Conservation (phyloP, 192 early-diverging fungal genomes). For the Backusella tarrabulga region DNA sequence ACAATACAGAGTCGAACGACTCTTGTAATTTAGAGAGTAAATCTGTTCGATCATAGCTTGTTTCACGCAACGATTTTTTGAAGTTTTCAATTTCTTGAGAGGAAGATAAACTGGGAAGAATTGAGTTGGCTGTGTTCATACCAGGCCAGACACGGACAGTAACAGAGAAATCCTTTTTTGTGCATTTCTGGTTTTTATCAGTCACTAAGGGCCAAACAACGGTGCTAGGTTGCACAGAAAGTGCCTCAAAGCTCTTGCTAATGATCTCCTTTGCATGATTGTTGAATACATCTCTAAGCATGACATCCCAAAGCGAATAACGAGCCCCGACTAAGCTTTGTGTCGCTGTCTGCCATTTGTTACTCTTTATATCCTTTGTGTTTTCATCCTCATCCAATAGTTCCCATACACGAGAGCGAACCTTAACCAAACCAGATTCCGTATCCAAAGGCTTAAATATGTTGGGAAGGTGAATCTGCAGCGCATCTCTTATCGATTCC, state of each 20-base stretch:
- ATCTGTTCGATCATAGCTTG: conserved; percentile 9
- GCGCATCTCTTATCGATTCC: conserved; percentile 26
- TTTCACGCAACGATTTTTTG: conserved; percentile 16
- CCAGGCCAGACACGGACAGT: conserved; percentile 28
- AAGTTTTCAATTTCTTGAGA: conserved; percentile 24
- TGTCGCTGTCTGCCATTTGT: neutral
- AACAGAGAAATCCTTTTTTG: conserved; percentile 8
- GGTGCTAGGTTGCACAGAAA: conserved; percentile 42
- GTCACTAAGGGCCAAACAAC: conserved; percentile 33
- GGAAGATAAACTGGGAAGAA: conserved; percentile 17
- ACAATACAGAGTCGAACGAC: conserved; percentile 19
- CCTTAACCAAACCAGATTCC: neutral
- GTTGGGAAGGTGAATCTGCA: conserved; percentile 5
- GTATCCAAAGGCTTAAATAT: neutral
- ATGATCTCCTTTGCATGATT: conserved; percentile 42
- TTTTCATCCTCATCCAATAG: neutral
- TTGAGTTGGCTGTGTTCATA: neutral
- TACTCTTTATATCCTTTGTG: neutral
- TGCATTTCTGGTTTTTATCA: conserved; percentile 14
- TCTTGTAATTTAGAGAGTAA: conserved; percentile 9
- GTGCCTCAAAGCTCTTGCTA: conserved; percentile 22
- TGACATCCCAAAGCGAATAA: conserved; percentile 45
- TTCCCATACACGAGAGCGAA: conserved; percentile 8
- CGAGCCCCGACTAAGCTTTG: conserved; percentile 26
- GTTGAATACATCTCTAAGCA: conserved; percentile 42